Percentiles rank a stretch among this genome's conserved stretches.
Evolutionary conservation across 2,329 filamentous ascomycete species (phyloP).

Genomic region (Colletotrichum phormii): DNA sequence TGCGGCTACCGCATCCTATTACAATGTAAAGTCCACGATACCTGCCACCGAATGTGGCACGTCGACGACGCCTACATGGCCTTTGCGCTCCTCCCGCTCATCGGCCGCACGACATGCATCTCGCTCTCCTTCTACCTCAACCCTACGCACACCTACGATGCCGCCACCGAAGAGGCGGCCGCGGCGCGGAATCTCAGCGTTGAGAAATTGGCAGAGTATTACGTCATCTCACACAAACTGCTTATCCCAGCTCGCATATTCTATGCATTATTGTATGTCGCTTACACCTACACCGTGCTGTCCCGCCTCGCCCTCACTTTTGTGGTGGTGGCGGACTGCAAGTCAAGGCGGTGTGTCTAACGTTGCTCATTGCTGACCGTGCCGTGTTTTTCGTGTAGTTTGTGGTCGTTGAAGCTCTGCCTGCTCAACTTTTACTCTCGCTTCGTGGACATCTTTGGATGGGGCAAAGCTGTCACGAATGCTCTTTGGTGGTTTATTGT

Average conservation of each 20-base stretch:
- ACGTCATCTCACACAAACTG: slow-evolving; percentile 42
- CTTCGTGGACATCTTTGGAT: slow-evolving; percentile 41
- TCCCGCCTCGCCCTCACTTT: not conserved
- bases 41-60: slow-evolving; percentile 46
- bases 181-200: slow-evolving; percentile 32
- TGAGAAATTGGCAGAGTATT: slow-evolving; percentile 37
- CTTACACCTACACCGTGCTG: not conserved
- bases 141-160: slow-evolving; percentile 39
- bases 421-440: slow-evolving; percentile 46
- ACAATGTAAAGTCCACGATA: slow-evolving; percentile 42
- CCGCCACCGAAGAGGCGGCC: slow-evolving; percentile 37
- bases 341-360: not conserved
- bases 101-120: slow-evolving; percentile 43
- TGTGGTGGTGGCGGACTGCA: not conserved
- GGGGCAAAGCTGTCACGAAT: slow-evolving; percentile 39
- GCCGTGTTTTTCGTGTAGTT: slow-evolving; percentile 27
- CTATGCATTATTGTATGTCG: slow-evolving; percentile 45
- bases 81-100: slow-evolving; percentile 44
- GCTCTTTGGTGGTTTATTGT: slow-evolving; percentile 44
- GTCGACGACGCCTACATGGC: slow-evolving; percentile 48
- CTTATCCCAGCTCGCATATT: slow-evolving; percentile 44
- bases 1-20: slow-evolving; percentile 43
- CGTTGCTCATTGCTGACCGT: slow-evolving; percentile 3
- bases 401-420: slow-evolving; percentile 46
- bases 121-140: slow-evolving; percentile 42